Evolutionary conservation across 2,329 filamentous ascomycete genomes (phyloP).

Genomic region (Exserohilum turcica): DNA sequence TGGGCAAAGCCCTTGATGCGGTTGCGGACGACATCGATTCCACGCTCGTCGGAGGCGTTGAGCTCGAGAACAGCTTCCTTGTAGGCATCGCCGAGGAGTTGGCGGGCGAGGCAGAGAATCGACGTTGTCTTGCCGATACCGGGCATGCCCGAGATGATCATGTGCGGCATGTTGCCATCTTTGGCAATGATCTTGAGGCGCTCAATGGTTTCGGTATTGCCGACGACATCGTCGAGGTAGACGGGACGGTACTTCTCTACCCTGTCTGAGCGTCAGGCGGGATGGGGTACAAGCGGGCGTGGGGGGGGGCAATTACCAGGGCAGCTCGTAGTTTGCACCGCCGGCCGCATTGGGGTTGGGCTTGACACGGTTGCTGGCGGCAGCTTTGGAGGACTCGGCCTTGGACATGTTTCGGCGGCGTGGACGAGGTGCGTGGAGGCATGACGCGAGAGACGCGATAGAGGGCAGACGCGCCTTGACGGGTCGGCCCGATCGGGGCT

Average conservation of each 20-base stretch:
- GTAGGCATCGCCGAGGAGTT: slow-evolving; percentile 89
- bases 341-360: slow-evolving; percentile 48
- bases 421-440: slow-evolving; percentile 21
- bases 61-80: slow-evolving; percentile 97
- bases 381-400: slow-evolving; percentile 57
- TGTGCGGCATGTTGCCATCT: slow-evolving; percentile 98
- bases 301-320: slow-evolving; percentile 63
- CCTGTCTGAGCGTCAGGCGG: slow-evolving; percentile 61
- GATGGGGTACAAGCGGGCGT: not conserved
- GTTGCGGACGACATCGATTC: slow-evolving; percentile 96
- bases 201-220: slow-evolving; percentile 97
- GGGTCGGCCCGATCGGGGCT: slow-evolving; percentile 11
- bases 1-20: slow-evolving; percentile 98
- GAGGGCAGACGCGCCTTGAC: slow-evolving; percentile 26
- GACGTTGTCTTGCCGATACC: slow-evolving; percentile 99
- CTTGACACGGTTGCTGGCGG: slow-evolving; percentile 51
- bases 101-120: slow-evolving; percentile 87
- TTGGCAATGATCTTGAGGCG: slow-evolving; percentile 97
- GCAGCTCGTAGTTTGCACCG: slow-evolving; percentile 70
- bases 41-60: slow-evolving; percentile 94
- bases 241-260: slow-evolving; percentile 97
- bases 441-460: slow-evolving; percentile 32
- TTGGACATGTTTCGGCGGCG: slow-evolving; percentile 50
- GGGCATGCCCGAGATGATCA: slow-evolving; percentile 99
- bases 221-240: slow-evolving; percentile 94